Base-by-base conservation (phyloP, 768 basidiomycete genomes). In the Suillus occidentalis region DNA sequence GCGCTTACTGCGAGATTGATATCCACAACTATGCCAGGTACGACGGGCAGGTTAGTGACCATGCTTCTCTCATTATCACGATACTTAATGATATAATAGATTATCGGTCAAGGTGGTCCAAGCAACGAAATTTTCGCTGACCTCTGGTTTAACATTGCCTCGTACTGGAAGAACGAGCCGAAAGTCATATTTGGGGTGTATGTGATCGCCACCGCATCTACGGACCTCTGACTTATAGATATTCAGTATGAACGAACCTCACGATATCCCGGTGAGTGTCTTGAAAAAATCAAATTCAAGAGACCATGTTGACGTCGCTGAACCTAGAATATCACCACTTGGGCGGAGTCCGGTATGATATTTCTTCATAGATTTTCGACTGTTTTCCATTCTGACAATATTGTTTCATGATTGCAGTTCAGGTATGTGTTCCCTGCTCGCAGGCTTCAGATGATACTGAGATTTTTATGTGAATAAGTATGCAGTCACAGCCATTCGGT, bases 51-150 rank as follows among this genome's bases (percentile, higher is more conserved):
- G 83, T 80, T 50, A 25, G 74, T 70, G 22, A 34, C 20, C 22
- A 18, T 40, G 25, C 37, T 47, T n/a, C 18, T 28, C 4, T 1
- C 16, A 13, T 14, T 59, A 7, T 14, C 34, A 22, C 4, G 28
- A 25, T 25, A 6, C 55, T 49, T 20, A 18, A 39, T 50, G 31
- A 14, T 2, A 14, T 37, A n/a, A 43, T 14, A 82, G 79, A 84
- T 89, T 49, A 82, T 89, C 58, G 87, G 87, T 3, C 85, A 88
- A 74, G 87, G 86, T 47, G 86, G 87, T 31, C 87, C 88, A 2
- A 79, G 79, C 39, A 80, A 89, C 69, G 82, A 76, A 4, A 69
- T 83, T 50, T 85, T 89, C 66, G 87, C 86, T 8, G 72, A 71
- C 3, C 72, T 85, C n/a, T 89, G 87, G 88, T 69, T 72, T 62